Percentiles rank a stretch among this genome's conserved stretches.
Evolutionary conservation across 108 stramenopile genomes (phyloP).

Genomic region (Nitzschia putrida): DNA sequence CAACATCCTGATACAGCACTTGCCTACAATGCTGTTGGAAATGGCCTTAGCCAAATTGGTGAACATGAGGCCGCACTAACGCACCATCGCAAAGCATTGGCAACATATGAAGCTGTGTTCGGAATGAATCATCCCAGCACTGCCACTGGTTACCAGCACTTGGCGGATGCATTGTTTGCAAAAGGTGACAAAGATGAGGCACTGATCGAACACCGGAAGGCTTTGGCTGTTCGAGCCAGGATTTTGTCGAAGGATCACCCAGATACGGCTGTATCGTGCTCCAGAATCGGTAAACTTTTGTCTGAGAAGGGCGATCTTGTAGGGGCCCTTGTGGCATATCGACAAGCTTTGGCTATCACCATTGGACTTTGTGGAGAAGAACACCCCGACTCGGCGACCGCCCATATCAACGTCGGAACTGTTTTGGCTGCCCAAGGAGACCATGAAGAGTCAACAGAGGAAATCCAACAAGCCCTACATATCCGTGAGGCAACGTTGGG

Average conservation of each 20-base stretch:
- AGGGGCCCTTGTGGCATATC: constrained; percentile 26
- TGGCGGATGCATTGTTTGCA: constrained; percentile 18
- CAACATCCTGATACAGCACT: constrained; percentile 37
- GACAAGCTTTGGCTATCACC: constrained; percentile 33
- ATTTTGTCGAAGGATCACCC: constrained; percentile 34
- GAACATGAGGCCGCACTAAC: constrained; percentile 27
- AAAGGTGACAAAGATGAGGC: constrained; percentile 37
- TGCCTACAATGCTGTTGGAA: constrained; percentile 27
- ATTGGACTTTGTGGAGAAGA: constrained; percentile 31
- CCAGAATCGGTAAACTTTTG: constrained; percentile 28
- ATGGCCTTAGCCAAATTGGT: constrained; percentile 18
- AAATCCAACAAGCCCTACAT: constrained; percentile 18
- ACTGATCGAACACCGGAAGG: constrained; percentile 32
- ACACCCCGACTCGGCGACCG: constrained; percentile 32
- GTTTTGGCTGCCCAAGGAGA: constrained; percentile 32
- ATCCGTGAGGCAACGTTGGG: constrained; percentile 18
- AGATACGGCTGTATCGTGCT: constrained; percentile 27
- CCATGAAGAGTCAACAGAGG: constrained; percentile 33
- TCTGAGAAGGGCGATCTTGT: constrained; percentile 24
- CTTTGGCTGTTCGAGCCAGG: constrained; percentile 30
- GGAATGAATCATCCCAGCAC: constrained; percentile 39
- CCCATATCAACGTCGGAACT: constrained; percentile 28
- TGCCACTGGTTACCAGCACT: constrained; percentile 26
- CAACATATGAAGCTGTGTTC: constrained; percentile 18
- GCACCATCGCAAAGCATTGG: constrained; percentile 30